Base-by-base conservation (phyloP, 2,329 filamentous ascomycete genomes). In the Penicillium sp. region DNA sequence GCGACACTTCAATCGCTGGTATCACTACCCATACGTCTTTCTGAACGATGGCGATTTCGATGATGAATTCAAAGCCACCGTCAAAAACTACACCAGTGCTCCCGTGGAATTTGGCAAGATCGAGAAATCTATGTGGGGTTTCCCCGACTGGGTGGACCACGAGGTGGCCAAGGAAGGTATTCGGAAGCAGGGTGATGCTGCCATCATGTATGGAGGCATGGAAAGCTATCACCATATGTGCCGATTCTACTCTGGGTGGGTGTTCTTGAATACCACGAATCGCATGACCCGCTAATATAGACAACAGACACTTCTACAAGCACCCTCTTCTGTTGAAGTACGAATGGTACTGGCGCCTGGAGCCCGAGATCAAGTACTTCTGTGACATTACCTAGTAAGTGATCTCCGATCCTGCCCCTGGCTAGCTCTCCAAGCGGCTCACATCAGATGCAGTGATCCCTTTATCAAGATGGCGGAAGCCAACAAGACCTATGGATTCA, bases 171-270 rank as follows among this genome's bases (percentile, higher is more conserved):
- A 89, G 68, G 92, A 98, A 66, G 90, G 90, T 44, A 94, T 98
- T 58, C 80, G 85, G 37, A 95, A 95, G 70, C 92, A 98, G 66
- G 92, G 92, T 50, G 92, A 98, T 65, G 82, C 82, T 34, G 92
- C 92, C 31, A 94, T 98, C 72, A 98, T 98, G 92, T 98, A 96
- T 62, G 92, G 92, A 63, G 92, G 92, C 31, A 83, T 98, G 74
- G 92, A 96, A 66, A 95, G 89, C 68, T 98, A 98, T 62, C 92
- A 98, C 59, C 84, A 93, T 67, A 98, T 98, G 92, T 98, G 92
- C 64, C 80, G 92, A 54, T 98, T 98, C 73, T 98, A 98, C 70
- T 98, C 92, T 47, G 92, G 90, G 84, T 92, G 72, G 56, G 80
- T 68, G 4, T 32, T 6, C 32, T 6, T 18, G n/a, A 9, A 27